These are phyloP conservation scores for Curvularia eragrostidis DNA, from an alignment of 2,329 filamentous ascomycete species.

Conservation along the genomic window DNA sequence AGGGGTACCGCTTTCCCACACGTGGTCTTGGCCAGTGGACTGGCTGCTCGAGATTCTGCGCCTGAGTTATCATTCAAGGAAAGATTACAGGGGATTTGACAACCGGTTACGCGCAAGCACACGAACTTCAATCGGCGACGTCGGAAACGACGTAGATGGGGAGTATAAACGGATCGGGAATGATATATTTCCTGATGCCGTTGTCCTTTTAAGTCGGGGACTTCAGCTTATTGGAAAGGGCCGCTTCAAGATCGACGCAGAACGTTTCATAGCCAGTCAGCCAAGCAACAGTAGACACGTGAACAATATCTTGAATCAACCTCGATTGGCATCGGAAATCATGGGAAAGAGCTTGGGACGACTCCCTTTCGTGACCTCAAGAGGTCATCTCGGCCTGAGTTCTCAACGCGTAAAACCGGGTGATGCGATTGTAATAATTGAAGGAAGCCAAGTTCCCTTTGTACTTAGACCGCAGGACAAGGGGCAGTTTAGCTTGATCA, in stretches of 20 bases:
- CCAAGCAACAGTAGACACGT: background rate
- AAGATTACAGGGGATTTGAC: background rate
- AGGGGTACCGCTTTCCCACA: background rate
- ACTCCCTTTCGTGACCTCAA: constrained; percentile 23
- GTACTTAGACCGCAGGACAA: constrained; percentile 14
- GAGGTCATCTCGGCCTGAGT: constrained; percentile 21
- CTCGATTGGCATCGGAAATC: constrained; percentile 8
- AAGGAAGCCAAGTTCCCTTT: constrained; percentile 25
- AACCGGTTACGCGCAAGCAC: background rate
- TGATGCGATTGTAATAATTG: constrained; percentile 22
- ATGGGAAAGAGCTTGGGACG: constrained; percentile 16
- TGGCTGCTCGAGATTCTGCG: constrained; percentile 1
- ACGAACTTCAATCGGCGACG: constrained; percentile 1
- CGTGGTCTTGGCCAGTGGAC: background rate
- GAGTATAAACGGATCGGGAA: background rate
- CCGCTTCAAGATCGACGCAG: background rate
- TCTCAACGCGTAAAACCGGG: constrained; percentile 16
- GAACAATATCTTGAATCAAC: too few relatives aligned
- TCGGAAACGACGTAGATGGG: background rate
- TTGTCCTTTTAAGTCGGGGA: background rate
- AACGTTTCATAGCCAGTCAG: background rate
- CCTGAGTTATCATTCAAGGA: background rate
- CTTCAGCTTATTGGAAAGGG: background rate
- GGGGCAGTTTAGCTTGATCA: constrained; percentile 17
- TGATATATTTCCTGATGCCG: background rate